Evolutionary conservation across 805 yeast genomes (phyloP).

Genomic region (Candida sphagnicola): DNA sequence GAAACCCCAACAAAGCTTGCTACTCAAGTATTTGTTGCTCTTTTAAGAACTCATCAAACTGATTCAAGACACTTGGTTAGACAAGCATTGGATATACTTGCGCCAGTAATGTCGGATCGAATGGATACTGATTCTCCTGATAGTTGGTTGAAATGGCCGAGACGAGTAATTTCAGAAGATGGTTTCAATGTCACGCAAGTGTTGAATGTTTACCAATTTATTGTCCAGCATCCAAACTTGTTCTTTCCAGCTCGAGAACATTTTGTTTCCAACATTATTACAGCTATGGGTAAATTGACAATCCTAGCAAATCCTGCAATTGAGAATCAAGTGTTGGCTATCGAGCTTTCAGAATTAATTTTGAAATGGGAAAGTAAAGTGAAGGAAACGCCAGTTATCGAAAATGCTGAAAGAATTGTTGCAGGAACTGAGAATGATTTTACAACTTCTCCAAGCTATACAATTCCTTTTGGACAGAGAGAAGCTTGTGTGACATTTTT

Average conservation of each 20-base stretch:
- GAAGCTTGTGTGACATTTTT: slow-evolving; percentile 90
- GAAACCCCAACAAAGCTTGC: slow-evolving; percentile 88
- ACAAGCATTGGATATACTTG: slow-evolving; percentile 82
- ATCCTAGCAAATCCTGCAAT: slow-evolving; percentile 70
- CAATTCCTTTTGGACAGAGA: slow-evolving; percentile 71
- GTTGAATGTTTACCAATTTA: slow-evolving; percentile 80
- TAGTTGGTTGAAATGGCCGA: slow-evolving; percentile 91
- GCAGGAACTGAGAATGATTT: slow-evolving; percentile 23
- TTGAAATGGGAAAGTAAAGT: slow-evolving; percentile 76
- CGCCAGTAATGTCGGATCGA: slow-evolving; percentile 78
- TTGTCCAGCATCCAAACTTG: slow-evolving; percentile 78
- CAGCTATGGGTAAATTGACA: slow-evolving; percentile 89
- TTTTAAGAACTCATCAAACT: slow-evolving; percentile 76
- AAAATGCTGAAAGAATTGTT: slow-evolving; percentile 5
- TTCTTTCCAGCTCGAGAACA: slow-evolving; percentile 86
- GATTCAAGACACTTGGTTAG: slow-evolving; percentile 82
- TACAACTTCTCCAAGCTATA: slow-evolving; percentile 47
- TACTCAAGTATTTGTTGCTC: slow-evolving; percentile 87
- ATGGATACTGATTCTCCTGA: slow-evolving; percentile 53
- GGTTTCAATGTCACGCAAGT: slow-evolving; percentile 85
- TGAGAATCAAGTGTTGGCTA: slow-evolving; percentile 81
- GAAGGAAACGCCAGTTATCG: slow-evolving; percentile 1
- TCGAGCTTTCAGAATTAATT: slow-evolving; percentile 83
- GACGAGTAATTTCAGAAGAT: slow-evolving; percentile 87
- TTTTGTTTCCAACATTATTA: slow-evolving; percentile 81